Base-by-base conservation (phyloP, 2,329 filamentous ascomycete species). In the Capronia americana region DNA sequence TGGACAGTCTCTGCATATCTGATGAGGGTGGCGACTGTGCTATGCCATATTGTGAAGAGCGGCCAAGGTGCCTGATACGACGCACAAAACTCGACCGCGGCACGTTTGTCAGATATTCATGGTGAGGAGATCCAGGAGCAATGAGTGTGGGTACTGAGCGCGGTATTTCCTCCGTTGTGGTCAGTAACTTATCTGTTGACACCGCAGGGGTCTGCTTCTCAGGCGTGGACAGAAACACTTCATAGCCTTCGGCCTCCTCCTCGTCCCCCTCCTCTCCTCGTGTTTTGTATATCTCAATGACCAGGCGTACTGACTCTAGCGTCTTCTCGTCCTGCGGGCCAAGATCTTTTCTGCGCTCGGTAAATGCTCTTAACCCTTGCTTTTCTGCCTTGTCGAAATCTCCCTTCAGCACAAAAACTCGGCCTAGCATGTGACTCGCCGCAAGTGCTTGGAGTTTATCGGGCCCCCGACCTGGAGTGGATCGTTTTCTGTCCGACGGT, bases 231-330 rank as follows among this genome's bases (percentile, higher is more conserved):
- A 72, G 58, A 51, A 72, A 72, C 4, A 66, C 54, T 56, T 68
- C 57, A 46, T 69, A 65, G 8, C 68, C 70, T 64, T 72, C 66
- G 6, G 68, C 70, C 48, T 65, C 64, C 46, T 70, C 70, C 51
- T 68, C 63, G 48, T 69, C 67, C 2, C 69, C 69, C 32, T 68
- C 63, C 38, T 69, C 65, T 3, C 69, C 69, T 50, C 67, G 64
- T 2, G 66, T 61, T 58, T 59, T 59, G 57, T 69, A 72, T 41
- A 71, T 67, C 30, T 70, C 69, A 30, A 72, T 71, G 48, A 72
- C 64, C 20, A 71, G 54, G 32, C 56, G 57, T 11, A 72, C 69
- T 7, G 70, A 70, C 28, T 72, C 70, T 4, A 67, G 44, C 10
- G 69, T 70, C 55, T 68, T 71, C 30, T 61, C 61, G 38, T 72